Evolutionary conservation across 2,329 filamentous ascomycete genomes (phyloP).

Genomic region (Berkeleyomyces basicola): DNA sequence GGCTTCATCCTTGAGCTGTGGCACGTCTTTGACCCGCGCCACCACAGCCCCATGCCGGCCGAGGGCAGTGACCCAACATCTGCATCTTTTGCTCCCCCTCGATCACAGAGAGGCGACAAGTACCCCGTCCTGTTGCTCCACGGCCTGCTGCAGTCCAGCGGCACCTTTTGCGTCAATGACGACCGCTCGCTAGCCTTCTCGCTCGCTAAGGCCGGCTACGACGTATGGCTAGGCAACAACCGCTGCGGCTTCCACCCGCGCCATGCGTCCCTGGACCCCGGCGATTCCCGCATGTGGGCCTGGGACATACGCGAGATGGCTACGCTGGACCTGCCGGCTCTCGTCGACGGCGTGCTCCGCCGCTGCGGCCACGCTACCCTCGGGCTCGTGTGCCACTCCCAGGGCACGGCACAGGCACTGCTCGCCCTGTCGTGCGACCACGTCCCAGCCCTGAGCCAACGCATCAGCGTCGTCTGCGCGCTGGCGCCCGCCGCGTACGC

Average conservation of each 20-base stretch:
- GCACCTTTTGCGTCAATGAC: constrained; percentile 80
- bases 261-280: constrained; percentile 52
- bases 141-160: constrained; percentile 72
- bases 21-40: constrained; percentile 68
- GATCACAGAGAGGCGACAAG: constrained; percentile 23
- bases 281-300: constrained; percentile 84
- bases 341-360: constrained; percentile 60
- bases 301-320: constrained; percentile 97
- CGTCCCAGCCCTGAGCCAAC: constrained; percentile 64
- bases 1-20: constrained; percentile 80
- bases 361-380: constrained; percentile 45
- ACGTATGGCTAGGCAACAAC: constrained; percentile 93
- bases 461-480: constrained; percentile 77
- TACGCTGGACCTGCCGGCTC: constrained; percentile 67
- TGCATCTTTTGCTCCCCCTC: background rate
- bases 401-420: constrained; percentile 79
- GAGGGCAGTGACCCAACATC: background rate
- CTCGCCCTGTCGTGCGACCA: constrained; percentile 83
- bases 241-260: constrained; percentile 69
- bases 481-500: constrained; percentile 84
- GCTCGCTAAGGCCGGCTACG: constrained; percentile 79
- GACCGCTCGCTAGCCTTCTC: constrained; percentile 83
- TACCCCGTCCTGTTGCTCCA: constrained; percentile 82
- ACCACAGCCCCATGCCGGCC: constrained; percentile 34
- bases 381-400: constrained; percentile 71